Conservation (phyloP, 305 asterid species). For the Fraxinus nigra region DNA sequence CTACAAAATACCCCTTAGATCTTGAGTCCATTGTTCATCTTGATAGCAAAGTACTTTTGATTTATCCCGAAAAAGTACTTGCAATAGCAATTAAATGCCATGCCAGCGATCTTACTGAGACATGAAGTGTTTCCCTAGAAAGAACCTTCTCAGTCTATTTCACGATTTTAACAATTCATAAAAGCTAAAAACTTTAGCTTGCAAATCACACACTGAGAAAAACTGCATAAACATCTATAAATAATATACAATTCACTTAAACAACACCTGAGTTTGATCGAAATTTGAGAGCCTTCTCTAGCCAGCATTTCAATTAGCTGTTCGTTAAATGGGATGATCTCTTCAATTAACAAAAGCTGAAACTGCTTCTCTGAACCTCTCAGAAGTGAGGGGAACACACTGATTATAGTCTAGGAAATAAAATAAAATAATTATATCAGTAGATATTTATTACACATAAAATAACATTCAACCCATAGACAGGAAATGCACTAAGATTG, state of each 20-base stretch:
- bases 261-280: slow-evolving; percentile 61
- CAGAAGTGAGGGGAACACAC: slow-evolving; percentile 71
- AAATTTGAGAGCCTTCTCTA: slow-evolving; percentile 51
- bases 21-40: neutral
- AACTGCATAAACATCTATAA: slow-evolving; percentile 11
- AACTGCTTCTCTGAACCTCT: slow-evolving; percentile 68
- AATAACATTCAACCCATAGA: slow-evolving; percentile 6
- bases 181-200: slow-evolving; percentile 12
- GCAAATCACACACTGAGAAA: slow-evolving; percentile 16
- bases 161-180: neutral
- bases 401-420: slow-evolving; percentile 55
- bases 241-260: slow-evolving; percentile 19
- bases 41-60: neutral
- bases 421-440: slow-evolving; percentile 12
- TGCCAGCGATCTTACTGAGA: neutral
- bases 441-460: neutral
- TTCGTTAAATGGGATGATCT: slow-evolving; percentile 59
- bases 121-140: neutral
- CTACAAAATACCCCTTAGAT: neutral
- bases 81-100: neutral
- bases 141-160: neutral
- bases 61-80: neutral
- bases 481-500: slow-evolving; percentile 5
- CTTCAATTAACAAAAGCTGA: slow-evolving; percentile 46
- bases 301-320: slow-evolving; percentile 68